Evolutionary conservation across 345 rosid genomes (phyloP), one percentile per base, ranked within the genome.

Genomic region (Noccaea caerulescens): DNA sequence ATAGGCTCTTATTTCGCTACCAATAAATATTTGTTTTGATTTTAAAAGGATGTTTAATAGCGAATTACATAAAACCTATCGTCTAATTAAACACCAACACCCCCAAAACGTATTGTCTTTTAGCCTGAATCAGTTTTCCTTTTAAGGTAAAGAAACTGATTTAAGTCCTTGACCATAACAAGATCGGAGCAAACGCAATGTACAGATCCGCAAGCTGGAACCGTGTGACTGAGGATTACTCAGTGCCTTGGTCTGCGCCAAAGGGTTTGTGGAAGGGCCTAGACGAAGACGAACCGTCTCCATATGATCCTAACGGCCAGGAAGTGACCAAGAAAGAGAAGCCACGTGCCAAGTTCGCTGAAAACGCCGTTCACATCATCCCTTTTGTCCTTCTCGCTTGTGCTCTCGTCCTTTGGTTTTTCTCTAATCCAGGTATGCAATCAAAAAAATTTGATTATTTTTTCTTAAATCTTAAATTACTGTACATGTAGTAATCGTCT

Each of bases 341-440:
- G 42, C 71, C 90, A 6, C 85, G 85, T 2, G 10, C 46, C 53
- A 92, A 82, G 76, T 84, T 88, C 25, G 87, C 96, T 0, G 97
- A 90, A 71, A 90, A 86, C 34, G 87, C 89, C 6, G 89, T 93
- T 27, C 98, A 90, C 75, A 5, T 88, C 1, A 93, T 93, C 63
- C 98, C 98, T 10, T 56, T 93, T 34, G 89, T 93, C 20, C 78
- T 93, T 37, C 81, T 93, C 42, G 50, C 83, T 20, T 90, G 96
- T 72, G 96, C 88, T 55, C 75, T 88, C 41, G 75, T 87, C 58
- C 87, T 93, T 2, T 93, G 98, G 98, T 77, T 90, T 77, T 86
- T 86, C 53, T 87, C 97, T 32, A 87, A 78, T 79, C 85, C 96
- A 70, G 86, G 98, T 89, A 77, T 46, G 23, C 3, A 6, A 1